Conservation (phyloP, 352 stramenopile species). For the Blastocystis sp. region DNA sequence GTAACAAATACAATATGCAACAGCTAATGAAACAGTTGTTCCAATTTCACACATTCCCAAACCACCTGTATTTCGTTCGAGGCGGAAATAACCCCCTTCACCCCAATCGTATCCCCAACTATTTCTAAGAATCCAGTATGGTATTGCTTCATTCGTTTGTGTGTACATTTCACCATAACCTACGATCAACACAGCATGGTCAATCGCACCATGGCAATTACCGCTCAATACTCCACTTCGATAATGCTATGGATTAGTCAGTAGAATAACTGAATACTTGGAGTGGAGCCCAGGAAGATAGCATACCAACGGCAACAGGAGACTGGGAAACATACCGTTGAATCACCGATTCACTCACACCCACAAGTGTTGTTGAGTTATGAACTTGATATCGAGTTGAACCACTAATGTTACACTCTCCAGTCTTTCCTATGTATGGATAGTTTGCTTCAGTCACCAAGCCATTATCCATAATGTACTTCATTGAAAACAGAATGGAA, state of each 20-base stretch:
- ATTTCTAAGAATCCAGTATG: slow-evolving; percentile 45
- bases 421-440: slow-evolving; percentile 13
- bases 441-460: not conserved
- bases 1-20: not conserved
- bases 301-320: not conserved
- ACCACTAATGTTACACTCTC: not conserved
- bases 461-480: slow-evolving; percentile 36
- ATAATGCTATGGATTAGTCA: slow-evolving; percentile 21
- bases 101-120: slow-evolving; percentile 41
- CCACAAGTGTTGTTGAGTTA: too few species aligned
- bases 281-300: not conserved
- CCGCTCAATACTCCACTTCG: not conserved
- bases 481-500: not conserved
- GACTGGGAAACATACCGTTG: not conserved
- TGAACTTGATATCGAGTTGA: too few species aligned
- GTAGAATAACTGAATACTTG: not conserved
- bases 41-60: not conserved
- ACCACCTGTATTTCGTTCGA: not conserved
- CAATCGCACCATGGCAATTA: not conserved
- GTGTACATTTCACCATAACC: not conserved
- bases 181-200: slow-evolving; percentile 21
- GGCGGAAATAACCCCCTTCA: not conserved
- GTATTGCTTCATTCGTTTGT: not conserved
- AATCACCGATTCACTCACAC: not conserved
- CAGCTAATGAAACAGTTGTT: not conserved